These are phyloP conservation scores for Vicia sativa DNA, from an alignment of 306 rosid genomes.

Conservation along the genomic window DNA sequence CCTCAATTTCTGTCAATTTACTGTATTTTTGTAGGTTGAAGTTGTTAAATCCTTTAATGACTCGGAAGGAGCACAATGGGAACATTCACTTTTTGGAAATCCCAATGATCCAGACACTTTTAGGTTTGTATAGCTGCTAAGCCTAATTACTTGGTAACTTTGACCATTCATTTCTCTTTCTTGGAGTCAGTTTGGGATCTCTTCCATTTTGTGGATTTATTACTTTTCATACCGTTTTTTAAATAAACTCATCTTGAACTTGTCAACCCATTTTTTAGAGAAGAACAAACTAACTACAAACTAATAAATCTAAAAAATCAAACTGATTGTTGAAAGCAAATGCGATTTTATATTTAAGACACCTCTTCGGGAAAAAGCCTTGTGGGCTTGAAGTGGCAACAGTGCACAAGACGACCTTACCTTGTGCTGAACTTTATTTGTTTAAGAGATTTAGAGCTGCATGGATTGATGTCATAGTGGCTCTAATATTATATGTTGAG, in stretches of 20 bases:
- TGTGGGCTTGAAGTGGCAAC: neutral
- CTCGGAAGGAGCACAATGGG: slow-evolving; percentile 93
- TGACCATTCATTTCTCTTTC: slow-evolving; percentile 31
- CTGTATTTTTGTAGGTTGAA: slow-evolving; percentile 67
- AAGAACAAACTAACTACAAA: neutral
- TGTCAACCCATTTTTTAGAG: slow-evolving; percentile 4
- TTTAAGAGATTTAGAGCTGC: slow-evolving; percentile 5
- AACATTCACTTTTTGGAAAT: slow-evolving; percentile 91
- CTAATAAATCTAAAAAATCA: neutral
- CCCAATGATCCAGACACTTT: slow-evolving; percentile 94
- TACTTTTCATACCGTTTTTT: neutral
- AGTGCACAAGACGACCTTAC: neutral
- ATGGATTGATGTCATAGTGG: neutral
- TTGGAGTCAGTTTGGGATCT: slow-evolving; percentile 7
- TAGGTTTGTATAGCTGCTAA: slow-evolving; percentile 56
- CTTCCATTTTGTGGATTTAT: neutral
- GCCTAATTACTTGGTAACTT: slow-evolving; percentile 10
- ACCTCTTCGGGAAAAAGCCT: neutral
- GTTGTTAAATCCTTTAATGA: slow-evolving; percentile 86
- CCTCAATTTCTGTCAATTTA: slow-evolving; percentile 39
- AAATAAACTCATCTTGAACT: slow-evolving; percentile 5
- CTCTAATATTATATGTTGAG: neutral
- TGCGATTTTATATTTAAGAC: neutral
- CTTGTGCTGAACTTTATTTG: neutral
- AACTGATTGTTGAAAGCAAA: slow-evolving; percentile 2